These are phyloP conservation scores for Dendryphion nanum DNA, from an alignment of 2,329 filamentous ascomycete genomes.

Conservation along the genomic window DNA sequence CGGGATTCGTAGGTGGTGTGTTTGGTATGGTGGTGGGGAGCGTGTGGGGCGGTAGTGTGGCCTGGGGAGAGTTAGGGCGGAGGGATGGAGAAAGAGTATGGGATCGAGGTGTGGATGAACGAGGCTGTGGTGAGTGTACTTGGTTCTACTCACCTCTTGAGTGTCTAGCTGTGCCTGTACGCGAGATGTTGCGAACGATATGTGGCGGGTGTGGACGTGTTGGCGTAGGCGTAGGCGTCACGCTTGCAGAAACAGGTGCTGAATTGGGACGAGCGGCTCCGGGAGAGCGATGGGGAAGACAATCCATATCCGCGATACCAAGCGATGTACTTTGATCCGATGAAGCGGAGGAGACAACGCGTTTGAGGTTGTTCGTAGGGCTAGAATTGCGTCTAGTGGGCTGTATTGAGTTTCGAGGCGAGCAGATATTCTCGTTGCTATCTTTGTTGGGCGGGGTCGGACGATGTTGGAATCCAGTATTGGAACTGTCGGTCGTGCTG, in stretches of 20 bases:
- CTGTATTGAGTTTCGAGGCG: no score
- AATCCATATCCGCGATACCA: neutral
- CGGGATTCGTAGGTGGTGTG: conserved; percentile 16
- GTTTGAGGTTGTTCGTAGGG: no score
- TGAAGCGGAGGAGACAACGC: no score
- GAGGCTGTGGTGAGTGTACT: conserved; percentile 4
- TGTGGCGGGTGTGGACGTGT: neutral
- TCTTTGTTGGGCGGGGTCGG: no score
- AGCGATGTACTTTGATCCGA: no score
- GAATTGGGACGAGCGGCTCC: neutral
- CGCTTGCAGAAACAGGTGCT: neutral
- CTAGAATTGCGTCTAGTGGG: no score
- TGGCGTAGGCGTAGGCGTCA: conserved; percentile 8
- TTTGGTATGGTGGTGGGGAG: conserved; percentile 2
- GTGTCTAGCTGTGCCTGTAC: conserved; percentile 8
- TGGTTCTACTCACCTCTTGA: conserved; percentile 12
- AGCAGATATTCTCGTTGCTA: no score
- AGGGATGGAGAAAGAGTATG: conserved; percentile 3
- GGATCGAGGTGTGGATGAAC: conserved; percentile 5
- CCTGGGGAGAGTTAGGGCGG: conserved; percentile 6
- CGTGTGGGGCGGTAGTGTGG: conserved; percentile 8
- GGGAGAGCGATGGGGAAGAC: neutral
- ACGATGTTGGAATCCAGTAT: no score
- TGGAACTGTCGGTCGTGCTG: no score
- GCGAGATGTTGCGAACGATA: neutral